Conservation (phyloP, 805 yeast genomes). For the Kazachstania kunashirensis region DNA sequence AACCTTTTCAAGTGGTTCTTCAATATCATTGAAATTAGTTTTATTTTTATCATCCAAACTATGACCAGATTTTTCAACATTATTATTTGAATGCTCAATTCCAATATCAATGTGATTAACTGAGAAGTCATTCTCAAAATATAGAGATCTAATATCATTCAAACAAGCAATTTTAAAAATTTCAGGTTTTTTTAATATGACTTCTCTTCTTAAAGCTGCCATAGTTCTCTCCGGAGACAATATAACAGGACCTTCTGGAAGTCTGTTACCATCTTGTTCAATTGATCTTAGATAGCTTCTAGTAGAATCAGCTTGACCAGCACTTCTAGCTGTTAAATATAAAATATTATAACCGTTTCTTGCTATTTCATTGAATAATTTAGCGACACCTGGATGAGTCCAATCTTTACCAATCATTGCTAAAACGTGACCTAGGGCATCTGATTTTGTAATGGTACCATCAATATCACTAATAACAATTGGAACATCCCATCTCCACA, state of each 20-base stretch:
- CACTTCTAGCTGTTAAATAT: constrained; percentile 90
- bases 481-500: constrained; percentile 80
- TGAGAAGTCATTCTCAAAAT: constrained; percentile 25
- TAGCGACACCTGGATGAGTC: constrained; percentile 96
- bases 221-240: constrained; percentile 92
- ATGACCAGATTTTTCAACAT: background rate
- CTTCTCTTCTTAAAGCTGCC: constrained; percentile 88
- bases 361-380: constrained; percentile 75
- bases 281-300: constrained; percentile 72
- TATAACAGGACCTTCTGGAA: constrained; percentile 90
- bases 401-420: constrained; percentile 93
- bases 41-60: too few species aligned
- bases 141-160: constrained; percentile 70
- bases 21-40: background rate
- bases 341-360: constrained; percentile 86
- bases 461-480: constrained; percentile 95
- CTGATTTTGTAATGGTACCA: constrained; percentile 96
- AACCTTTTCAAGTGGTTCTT: background rate
- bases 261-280: constrained; percentile 58
- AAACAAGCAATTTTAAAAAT: constrained; percentile 98
- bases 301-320: constrained; percentile 90
- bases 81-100: constrained; percentile 2
- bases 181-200: constrained; percentile 89
- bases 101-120: constrained; percentile 1
- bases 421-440: constrained; percentile 92